Percentiles rank a stretch among this genome's conserved stretches.
Evolutionary conservation across 257 asterid species (phyloP).

Genomic region (Gynochthodes officinalis): DNA sequence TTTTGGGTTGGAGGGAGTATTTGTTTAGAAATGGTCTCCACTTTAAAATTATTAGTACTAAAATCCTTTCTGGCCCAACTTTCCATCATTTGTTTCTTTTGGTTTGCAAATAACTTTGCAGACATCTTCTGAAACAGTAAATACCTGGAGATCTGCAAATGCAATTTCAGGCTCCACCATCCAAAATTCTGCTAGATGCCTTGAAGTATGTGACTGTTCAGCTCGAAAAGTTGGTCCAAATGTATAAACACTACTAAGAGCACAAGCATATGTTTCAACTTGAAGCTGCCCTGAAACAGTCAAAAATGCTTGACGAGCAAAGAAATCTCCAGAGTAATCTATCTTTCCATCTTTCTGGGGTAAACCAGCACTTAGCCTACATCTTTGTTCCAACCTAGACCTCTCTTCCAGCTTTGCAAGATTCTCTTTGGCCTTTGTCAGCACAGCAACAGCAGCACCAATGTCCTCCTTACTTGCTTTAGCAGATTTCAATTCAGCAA

Average conservation of each 20-base stretch:
- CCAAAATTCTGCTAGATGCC: constrained; percentile 98
- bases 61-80: not conserved
- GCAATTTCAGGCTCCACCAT: constrained; percentile 99
- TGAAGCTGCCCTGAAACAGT: constrained; percentile 98
- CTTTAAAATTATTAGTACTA: not conserved
- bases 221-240: constrained; percentile 98
- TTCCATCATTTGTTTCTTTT: not conserved
- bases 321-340: constrained; percentile 82
- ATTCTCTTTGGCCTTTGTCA: constrained; percentile 68
- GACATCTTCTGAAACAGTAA: not conserved
- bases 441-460: constrained; percentile 63
- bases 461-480: constrained; percentile 62
- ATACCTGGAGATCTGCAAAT: constrained; percentile 85
- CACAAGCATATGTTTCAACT: constrained; percentile 92
- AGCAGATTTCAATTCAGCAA: constrained; percentile 61
- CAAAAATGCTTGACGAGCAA: constrained; percentile 86
- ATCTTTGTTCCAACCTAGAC: constrained; percentile 55
- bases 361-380: constrained; percentile 53
- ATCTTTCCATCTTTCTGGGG: constrained; percentile 80
- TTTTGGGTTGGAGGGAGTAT: too few relatives aligned
- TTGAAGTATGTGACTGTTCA: constrained; percentile 84
- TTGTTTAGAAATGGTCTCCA: not conserved
- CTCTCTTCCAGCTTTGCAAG: constrained; percentile 57
- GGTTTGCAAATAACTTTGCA: not conserved
- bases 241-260: constrained; percentile 86